phyloP scores from a whole-genome alignment of 257 asterid species.

The Catharanthus roseus region DNA sequence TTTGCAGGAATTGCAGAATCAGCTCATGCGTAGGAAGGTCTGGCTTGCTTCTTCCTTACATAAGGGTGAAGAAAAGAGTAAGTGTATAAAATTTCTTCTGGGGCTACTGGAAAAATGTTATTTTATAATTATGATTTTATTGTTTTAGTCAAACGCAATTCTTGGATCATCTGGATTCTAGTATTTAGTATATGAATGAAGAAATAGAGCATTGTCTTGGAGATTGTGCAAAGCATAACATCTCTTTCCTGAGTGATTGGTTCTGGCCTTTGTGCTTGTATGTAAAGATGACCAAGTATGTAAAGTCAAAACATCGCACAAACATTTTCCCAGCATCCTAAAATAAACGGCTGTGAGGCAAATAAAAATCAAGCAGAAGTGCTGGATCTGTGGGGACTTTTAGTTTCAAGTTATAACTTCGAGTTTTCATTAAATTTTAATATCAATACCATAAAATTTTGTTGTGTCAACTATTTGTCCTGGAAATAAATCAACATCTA shows the following conservation, averaged over 20 bases:
- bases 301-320: neutral
- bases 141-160: neutral
- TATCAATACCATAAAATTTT: neutral
- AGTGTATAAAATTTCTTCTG: neutral
- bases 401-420: neutral
- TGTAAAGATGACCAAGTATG: neutral
- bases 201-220: neutral
- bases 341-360: neutral
- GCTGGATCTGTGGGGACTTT: neutral
- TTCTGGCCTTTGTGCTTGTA: neutral
- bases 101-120: neutral
- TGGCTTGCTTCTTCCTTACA: conserved; percentile 98
- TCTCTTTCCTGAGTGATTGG: neutral
- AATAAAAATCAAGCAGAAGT: neutral
- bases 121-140: neutral
- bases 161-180: neutral
- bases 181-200: neutral
- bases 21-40: conserved; percentile 53
- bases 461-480: neutral
- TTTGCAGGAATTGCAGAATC: conserved; percentile 44
- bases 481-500: neutral
- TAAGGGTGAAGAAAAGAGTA: conserved; percentile 81
- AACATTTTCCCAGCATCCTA: neutral
- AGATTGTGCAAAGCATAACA: neutral
- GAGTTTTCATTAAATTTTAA: neutral